Evolutionary conservation across 2,329 filamentous ascomycete genomes (phyloP).

Genomic region (Xylaria sp.): DNA sequence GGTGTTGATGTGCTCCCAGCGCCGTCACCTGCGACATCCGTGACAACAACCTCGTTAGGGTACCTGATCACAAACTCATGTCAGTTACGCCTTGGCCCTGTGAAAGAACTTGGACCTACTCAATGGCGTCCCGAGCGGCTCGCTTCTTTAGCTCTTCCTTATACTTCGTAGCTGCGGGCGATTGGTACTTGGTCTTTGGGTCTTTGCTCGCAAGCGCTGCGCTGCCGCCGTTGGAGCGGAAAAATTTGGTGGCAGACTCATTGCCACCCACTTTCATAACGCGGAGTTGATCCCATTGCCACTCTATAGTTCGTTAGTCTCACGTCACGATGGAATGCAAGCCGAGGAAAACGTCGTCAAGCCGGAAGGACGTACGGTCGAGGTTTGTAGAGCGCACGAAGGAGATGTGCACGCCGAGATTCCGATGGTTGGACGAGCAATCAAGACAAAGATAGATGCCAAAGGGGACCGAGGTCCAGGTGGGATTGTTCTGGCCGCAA

Average conservation of each 20-base stretch:
- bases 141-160: slow-evolving; percentile 95
- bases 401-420: slow-evolving; percentile 97
- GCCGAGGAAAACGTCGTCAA: neutral
- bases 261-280: slow-evolving; percentile 99
- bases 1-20: slow-evolving; percentile 78
- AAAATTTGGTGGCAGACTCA: slow-evolving; percentile 97
- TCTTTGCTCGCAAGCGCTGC: slow-evolving; percentile 97
- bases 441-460: slow-evolving; percentile 98
- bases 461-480: slow-evolving; percentile 97
- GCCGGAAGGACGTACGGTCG: slow-evolving; percentile 76
- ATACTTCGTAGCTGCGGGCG: slow-evolving; percentile 92
- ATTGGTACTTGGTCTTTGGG: slow-evolving; percentile 95
- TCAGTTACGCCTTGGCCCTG: slow-evolving; percentile 6
- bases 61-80: slow-evolving; percentile 63
- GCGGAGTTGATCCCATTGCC: slow-evolving; percentile 99
- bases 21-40: slow-evolving; percentile 70
- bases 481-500: slow-evolving; percentile 96
- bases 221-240: slow-evolving; percentile 94
- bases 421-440: slow-evolving; percentile 96
- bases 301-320: slow-evolving; percentile 66
- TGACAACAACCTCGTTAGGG: slow-evolving; percentile 85
- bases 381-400: slow-evolving; percentile 99
- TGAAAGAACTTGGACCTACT: slow-evolving; percentile 67
- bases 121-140: slow-evolving; percentile 82
- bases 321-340: slow-evolving; percentile 10